Percentiles rank a stretch among this genome's conserved stretches.
phyloP scores from a whole-genome alignment of 2,329 filamentous ascomycete genomes.

The Dichotomopilus funicola region DNA sequence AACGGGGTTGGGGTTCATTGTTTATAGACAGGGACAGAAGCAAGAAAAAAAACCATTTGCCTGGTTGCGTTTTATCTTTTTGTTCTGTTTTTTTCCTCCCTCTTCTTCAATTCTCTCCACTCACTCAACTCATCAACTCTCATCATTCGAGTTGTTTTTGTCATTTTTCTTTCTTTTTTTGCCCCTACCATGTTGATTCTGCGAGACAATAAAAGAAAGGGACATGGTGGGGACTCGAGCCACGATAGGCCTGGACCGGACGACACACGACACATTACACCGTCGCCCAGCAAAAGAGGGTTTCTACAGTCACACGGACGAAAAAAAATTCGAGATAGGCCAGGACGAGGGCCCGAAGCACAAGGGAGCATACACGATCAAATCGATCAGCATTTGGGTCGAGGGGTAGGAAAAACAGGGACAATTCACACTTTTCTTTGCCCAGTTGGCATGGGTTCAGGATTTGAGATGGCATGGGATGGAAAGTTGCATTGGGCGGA shows the following conservation, averaged over 20 bases:
- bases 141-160: not conserved
- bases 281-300: not conserved
- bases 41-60: slow-evolving; percentile 12
- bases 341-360: not conserved
- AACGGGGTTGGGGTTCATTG: not conserved
- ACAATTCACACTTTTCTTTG: not conserved
- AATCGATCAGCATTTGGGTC: not conserved
- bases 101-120: not conserved
- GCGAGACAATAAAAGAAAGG: too few relatives aligned
- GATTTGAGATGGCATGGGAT: not conserved
- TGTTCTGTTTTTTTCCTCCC: not conserved
- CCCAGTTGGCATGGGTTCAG: not conserved
- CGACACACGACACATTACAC: too few relatives aligned
- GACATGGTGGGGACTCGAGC: too few relatives aligned
- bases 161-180: not conserved
- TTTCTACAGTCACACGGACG: not conserved
- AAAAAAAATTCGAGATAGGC: slow-evolving; percentile 5
- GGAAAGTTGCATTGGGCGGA: too few relatives aligned
- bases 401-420: not conserved
- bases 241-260: too few relatives aligned
- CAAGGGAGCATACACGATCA: slow-evolving; percentile 6
- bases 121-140: too few relatives aligned
- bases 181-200: not conserved
- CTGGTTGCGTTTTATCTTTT: slow-evolving; percentile 1
- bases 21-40: slow-evolving; percentile 16